These are phyloP conservation scores for Podospora pseudoanserina DNA, from an alignment of 495 filamentous ascomycete species.

Conservation along the genomic window DNA sequence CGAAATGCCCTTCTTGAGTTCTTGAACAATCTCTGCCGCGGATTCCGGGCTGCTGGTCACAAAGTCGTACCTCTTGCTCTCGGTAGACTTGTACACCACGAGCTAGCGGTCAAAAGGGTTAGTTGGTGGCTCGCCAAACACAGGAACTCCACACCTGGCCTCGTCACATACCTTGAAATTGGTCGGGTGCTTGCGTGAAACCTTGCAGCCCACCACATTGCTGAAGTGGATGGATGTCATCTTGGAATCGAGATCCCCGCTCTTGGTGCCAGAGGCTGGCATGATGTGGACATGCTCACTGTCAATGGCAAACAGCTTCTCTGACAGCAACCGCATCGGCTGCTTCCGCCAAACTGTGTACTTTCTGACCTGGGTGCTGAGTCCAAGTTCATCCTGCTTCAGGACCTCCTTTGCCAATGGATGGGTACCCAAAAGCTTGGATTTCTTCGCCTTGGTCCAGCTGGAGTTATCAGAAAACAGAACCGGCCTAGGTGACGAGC, in stretches of 20 bases:
- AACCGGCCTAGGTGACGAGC: constrained; percentile 73
- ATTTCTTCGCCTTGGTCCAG: constrained; percentile 66
- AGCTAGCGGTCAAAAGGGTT: constrained; percentile 41
- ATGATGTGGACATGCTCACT: constrained; percentile 95
- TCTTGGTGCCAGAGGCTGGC: constrained; percentile 59
- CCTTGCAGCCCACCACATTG: constrained; percentile 90
- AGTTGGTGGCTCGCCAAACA: constrained; percentile 13
- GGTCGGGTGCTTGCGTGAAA: constrained; percentile 82
- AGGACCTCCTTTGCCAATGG: constrained; percentile 66
- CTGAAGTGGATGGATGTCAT: constrained; percentile 88
- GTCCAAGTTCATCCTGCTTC: constrained; percentile 65
- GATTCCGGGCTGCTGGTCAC: constrained; percentile 75
- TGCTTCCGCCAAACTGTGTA: constrained; percentile 92
- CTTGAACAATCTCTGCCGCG: constrained; percentile 83
- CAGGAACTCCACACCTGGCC: not conserved
- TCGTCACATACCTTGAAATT: constrained; percentile 67
- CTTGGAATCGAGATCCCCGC: constrained; percentile 64
- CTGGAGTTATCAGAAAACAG: constrained; percentile 55
- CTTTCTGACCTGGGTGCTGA: constrained; percentile 67
- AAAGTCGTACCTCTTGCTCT: constrained; percentile 95
- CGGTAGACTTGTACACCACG: constrained; percentile 73
- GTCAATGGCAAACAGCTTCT: constrained; percentile 82
- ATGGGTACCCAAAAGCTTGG: constrained; percentile 60
- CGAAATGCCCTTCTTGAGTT: constrained; percentile 71
- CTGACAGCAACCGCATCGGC: constrained; percentile 85